Base-by-base conservation (phyloP, 768 basidiomycete genomes). In the Pseudohyphozyma bogoriensis region DNA sequence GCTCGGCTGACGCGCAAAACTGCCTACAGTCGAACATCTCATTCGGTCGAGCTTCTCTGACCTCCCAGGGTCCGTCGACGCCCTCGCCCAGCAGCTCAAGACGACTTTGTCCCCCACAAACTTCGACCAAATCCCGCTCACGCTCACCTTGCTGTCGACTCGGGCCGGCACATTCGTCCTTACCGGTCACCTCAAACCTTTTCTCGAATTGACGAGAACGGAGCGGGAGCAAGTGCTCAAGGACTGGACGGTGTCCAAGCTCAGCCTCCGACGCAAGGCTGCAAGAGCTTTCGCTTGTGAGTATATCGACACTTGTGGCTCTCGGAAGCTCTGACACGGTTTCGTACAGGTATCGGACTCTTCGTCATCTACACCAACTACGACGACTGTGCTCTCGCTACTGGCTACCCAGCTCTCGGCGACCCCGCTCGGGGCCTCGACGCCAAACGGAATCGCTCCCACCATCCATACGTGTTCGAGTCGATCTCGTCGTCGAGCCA, bases 131-230 rank as follows among this genome's bases (percentile, higher is more conserved):
- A 51, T 60, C 36, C 28, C 2, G 32, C 37, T 50, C 10, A 35
- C 44, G 24, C 56, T 66, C 39, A 35, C 55, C 3, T 50, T 62
- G 31, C 59, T 66, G 33, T 55, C 56, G 11, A 66, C 65, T 11
- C 51, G 62, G 7, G 46, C 65, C 11, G 65, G 65, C 32, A 63
- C 59, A 16, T 53, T 66, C 29, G 28, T 63, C 24, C 47, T 66
- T 3, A 46, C 65, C 26, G 65, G 65, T 2, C 32, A 66, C 47
- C 35, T 32, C 1, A 24, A 42, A 7, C 50, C 59, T 3, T 66
- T 63, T 50, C 42, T 44, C 24, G 47, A 57, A 7, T 29, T 66
- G 12, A 58, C 56, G 4, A 11, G 49, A 5, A 31, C 55, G 13
- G 52, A 66, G 53, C 55, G 62, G 9, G 62, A 66, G 29, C 56